Base-by-base conservation (phyloP, 2,329 filamentous ascomycete species). In the Tolypocladium sp. region DNA sequence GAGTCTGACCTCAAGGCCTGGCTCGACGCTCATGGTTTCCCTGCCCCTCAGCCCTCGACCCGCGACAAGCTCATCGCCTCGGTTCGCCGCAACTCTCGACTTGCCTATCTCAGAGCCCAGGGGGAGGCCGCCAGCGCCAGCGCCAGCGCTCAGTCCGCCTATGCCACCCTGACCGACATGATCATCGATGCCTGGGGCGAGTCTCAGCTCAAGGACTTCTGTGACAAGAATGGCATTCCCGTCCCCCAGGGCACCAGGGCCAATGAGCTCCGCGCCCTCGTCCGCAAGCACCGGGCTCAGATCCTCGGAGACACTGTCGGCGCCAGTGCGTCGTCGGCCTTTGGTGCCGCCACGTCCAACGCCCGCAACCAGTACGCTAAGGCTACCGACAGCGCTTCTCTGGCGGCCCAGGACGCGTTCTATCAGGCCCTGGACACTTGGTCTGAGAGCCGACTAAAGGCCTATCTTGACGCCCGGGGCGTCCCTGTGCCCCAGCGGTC, bases 1-100 rank as follows among this genome's bases (percentile, higher is more conserved):
- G 90, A 96, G 64, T 97, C 92, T 64, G 93, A 97, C 56, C 78
- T 96, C 63, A 97, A 97, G 80, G 83, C 90, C 65, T 99, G 90
- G 89, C 87, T 97, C 54, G 94, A 97, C 68, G 87, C 88, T 65
- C 86, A 91, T 65, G 94, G 94, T 57, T 86, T 93, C 74, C 88
- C 91, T 15, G 90, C 84, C 58, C 93, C 94, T 61, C 93, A 97
- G 73, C 89, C 91, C 37, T 85, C 85, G 55, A 87, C 80, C 61
- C 91, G 94, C 61, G 92, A 97, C 76, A 91, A 91, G 74, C 81
- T 97, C 57, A 87, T 99, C 70, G 91, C 94, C 56, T 82, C 85
- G 9, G 89, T 97, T 61, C 93, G 94, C 68, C 92, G 94, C 66
- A 96, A 97, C 77, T 90, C 92, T 53, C 90, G 91, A 61, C 76